Evolutionary conservation across 225 moss, liverwort and hornwort genomes (phyloP), one percentile per base, ranked within the genome.

Genomic region (Antitrichia curtipendula): DNA sequence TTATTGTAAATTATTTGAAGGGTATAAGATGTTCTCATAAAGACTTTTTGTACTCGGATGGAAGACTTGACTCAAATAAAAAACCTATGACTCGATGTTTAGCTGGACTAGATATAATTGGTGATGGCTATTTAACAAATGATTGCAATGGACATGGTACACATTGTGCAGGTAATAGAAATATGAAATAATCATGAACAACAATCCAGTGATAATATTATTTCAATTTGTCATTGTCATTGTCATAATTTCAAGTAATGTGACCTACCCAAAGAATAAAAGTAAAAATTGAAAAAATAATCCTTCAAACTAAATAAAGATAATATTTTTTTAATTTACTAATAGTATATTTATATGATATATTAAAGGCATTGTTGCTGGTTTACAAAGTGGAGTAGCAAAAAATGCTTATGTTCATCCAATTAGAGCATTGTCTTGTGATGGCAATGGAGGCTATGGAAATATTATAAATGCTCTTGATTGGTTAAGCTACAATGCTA

Each of bases 131-230:
- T 73, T 90, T 92, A 86, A 97, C 95, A 58, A 90, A 91, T 85
- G 98, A 98, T 86, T 98, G 97, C 81, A 97, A 96, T 77, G 97
- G 97, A 24, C 98, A 98, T 75, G 98, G 98, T 25, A 98, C 98
- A 62, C 97, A 97, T 94, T 97, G 97, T 31, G 97, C 98, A 87
- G 98, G 98, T 97, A 85, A 68, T 34, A 21, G 3, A 81, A 57
- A 0, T 62, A 0, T 15, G 12, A 64, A 38, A 4, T 17, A 29
- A 65, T 11, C 7, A n/a, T n/a, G 22, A 5, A 11, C 22, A 36
- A 38, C 3, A 43, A 34, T 74, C 5, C 50, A 23, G 14, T 22
- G 2, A 15, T 75, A 6, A 23, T 75, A 1, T 10, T 2, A 7
- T 53, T 19, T 60, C 23, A 4, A 36, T 36, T 32, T 18, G 5